phyloP scores from a whole-genome alignment of 2,329 filamentous ascomycete genomes.

The Trichoderma gracile region DNA sequence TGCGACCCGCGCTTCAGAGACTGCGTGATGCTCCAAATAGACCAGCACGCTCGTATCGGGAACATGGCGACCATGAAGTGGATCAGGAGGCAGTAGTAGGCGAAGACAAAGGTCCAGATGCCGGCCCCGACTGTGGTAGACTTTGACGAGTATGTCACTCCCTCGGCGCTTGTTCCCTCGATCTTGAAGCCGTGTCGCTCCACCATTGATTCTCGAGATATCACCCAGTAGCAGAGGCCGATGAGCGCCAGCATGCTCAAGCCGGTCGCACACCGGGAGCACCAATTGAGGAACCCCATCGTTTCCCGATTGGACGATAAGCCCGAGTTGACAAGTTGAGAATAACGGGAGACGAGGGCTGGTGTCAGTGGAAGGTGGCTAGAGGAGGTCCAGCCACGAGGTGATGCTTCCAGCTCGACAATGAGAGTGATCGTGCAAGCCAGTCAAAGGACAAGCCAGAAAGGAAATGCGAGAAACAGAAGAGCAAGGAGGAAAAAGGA shows the following conservation, averaged over 20 bases:
- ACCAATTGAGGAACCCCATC: constrained; percentile 59
- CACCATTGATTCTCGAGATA: constrained; percentile 51
- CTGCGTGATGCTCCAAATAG: constrained; percentile 58
- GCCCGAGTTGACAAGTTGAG: no score
- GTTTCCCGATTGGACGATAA: not conserved
- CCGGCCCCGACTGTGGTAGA: constrained; percentile 44
- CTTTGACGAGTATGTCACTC: constrained; percentile 36
- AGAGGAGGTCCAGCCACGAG: not conserved
- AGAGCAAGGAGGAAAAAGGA: no score
- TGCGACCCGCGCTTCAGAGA: constrained; percentile 49
- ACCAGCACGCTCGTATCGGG: constrained; percentile 62
- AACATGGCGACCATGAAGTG: constrained; percentile 66
- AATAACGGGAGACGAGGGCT: not conserved
- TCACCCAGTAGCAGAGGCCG: constrained; percentile 56
- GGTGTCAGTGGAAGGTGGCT: not conserved
- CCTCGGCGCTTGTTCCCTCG: constrained; percentile 43
- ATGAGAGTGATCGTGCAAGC: not conserved
- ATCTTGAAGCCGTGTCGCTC: constrained; percentile 48
- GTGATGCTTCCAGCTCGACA: not conserved
- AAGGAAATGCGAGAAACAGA: no score
- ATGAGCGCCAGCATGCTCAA: constrained; percentile 54
- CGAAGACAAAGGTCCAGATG: constrained; percentile 56
- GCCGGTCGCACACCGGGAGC: constrained; percentile 55
- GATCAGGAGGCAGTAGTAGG: constrained; percentile 65
- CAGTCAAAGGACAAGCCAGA: not conserved